A percentile compares a stretch with the other conserved stretches of the same genome.
These are phyloP conservation scores for Globisporangium paroecandrum DNA, from an alignment of 352 stramenopile species.

Conservation along the genomic window DNA sequence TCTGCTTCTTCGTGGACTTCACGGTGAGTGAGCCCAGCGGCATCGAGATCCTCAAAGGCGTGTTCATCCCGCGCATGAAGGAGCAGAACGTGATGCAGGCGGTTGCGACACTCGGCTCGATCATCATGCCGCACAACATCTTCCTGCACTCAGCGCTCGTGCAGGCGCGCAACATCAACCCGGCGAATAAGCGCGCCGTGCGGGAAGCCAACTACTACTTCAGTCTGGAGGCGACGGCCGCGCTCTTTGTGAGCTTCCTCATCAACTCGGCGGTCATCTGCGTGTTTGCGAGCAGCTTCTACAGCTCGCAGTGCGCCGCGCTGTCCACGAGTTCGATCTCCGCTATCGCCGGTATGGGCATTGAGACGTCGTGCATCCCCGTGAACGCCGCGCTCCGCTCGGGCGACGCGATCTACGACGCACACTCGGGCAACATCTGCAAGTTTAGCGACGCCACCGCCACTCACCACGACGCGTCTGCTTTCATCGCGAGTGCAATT, in stretches of 20 bases:
- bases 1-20: slow-evolving; percentile 93
- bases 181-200: slow-evolving; percentile 22
- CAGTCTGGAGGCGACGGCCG: slow-evolving; percentile 88
- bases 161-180: slow-evolving; percentile 58
- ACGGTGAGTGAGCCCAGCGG: slow-evolving; percentile 54
- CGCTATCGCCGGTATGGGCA: slow-evolving; percentile 39
- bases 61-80: slow-evolving; percentile 57
- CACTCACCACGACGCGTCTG: background rate
- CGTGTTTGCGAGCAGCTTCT: slow-evolving; percentile 94
- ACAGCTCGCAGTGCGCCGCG: slow-evolving; percentile 50
- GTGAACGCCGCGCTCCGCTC: slow-evolving; percentile 45
- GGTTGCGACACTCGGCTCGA: slow-evolving; percentile 91
- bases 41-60: slow-evolving; percentile 71
- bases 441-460: slow-evolving; percentile 24
- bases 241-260: slow-evolving; percentile 92
- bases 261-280: slow-evolving; percentile 93
- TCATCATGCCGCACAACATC: slow-evolving; percentile 95
- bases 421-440: slow-evolving; percentile 48
- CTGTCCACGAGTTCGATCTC: slow-evolving; percentile 53
- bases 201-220: slow-evolving; percentile 88
- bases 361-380: slow-evolving; percentile 68
- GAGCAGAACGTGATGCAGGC: slow-evolving; percentile 70
- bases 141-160: slow-evolving; percentile 90
- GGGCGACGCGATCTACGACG: slow-evolving; percentile 57
- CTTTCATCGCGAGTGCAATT: background rate